Base-by-base conservation (phyloP, 148 eudicot genomes). In the Chenopodium berlandieri region DNA sequence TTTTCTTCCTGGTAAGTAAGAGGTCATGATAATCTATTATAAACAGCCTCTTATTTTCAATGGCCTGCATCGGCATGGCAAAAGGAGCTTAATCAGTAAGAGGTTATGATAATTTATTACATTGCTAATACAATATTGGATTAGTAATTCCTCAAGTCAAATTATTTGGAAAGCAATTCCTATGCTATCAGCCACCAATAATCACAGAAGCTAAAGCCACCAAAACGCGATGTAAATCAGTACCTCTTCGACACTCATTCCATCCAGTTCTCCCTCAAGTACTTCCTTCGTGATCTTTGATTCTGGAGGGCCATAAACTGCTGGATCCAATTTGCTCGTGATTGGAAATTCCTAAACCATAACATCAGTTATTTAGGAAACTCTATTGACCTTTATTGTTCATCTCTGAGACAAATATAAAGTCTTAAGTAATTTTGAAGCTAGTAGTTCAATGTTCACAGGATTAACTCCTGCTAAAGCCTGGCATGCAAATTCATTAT, bases 391-490 rank as follows among this genome's bases (percentile, higher is more conserved):
- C 62, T 63, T 31, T 22, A 46, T 3, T 56, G 56, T 25, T 13
- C 54, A 13, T 25, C 31, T 31, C 0, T 71, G 48, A 76, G 50
- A 32, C 25, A 63, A 4, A 50, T 16, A 22, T 58, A 7, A 23
- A 58, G 4, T 67, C 11, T n/a, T 54, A 76, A 22, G 76, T 72
- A 52, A 79, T 75, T 23, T 75, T 5, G 65, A 71, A 65, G 25
- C 62, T 50, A 95, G 73, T 52, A 89, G 91, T 84, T 95, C 95
- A 77, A 95, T 92, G 80, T 88, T 89, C 54, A 94, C 93, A 64
- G 99, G 99, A 87, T 95, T 95, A 34, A 94, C 97, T 60, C 98
- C 98, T 23, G 98, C 98, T 78, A 94, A 73, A 9, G 91, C 83
- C 83, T 94, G 98, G 25, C 97, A 90, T 65, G 95, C 91, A 88